phyloP scores from a whole-genome alignment of 352 stramenopile genomes.

The Phytopythium aichiense region DNA sequence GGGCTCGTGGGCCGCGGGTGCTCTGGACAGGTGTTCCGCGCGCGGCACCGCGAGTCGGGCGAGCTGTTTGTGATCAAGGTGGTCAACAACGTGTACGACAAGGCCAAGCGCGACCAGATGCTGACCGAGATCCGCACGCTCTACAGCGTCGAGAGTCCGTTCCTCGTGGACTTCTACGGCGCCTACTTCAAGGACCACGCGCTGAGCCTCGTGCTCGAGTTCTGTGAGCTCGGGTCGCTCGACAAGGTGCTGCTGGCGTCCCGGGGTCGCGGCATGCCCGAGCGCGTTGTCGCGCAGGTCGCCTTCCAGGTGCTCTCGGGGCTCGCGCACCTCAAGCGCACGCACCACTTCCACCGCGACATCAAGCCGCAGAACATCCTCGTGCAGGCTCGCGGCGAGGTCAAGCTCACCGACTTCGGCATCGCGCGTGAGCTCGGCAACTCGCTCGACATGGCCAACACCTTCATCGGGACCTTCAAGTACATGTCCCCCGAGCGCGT shows the following conservation, averaged over 20 bases:
- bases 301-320: constrained; percentile 57
- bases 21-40: constrained; percentile 62
- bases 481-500: constrained; percentile 94
- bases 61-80: constrained; percentile 64
- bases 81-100: constrained; percentile 76
- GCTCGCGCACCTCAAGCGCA: constrained; percentile 53
- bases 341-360: constrained; percentile 90
- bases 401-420: constrained; percentile 85
- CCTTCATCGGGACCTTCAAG: constrained; percentile 89
- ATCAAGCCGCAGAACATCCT: constrained; percentile 94
- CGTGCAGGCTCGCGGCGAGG: constrained; percentile 61
- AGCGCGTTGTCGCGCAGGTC: constrained; percentile 48
- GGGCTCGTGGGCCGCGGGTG: constrained; percentile 56
- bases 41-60: constrained; percentile 29
- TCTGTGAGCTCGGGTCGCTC: constrained; percentile 56
- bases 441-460: constrained; percentile 75
- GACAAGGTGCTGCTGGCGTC: constrained; percentile 26
- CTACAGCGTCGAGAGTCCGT: constrained; percentile 64
- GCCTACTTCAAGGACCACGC: constrained; percentile 74
- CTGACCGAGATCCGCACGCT: constrained; percentile 76
- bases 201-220: constrained; percentile 65
- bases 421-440: constrained; percentile 60
- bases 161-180: constrained; percentile 62
- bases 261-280: constrained; percentile 26
- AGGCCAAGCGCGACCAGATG: constrained; percentile 65